Percentiles rank a stretch among this genome's conserved stretches.
phyloP scores from a whole-genome alignment of 2,329 filamentous ascomycete genomes.

The Beauveria medogensis region DNA sequence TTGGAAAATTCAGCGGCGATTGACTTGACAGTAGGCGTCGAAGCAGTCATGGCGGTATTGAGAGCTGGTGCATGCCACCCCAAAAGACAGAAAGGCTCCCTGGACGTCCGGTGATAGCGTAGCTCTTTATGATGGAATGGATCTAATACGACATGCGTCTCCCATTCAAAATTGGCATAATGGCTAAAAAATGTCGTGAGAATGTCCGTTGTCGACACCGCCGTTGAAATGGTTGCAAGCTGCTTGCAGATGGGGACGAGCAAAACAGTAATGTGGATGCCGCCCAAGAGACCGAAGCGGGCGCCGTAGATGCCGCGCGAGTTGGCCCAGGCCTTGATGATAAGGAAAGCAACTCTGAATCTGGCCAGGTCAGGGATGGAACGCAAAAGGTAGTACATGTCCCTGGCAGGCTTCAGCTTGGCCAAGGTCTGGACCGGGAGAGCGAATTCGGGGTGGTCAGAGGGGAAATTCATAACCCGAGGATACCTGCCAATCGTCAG shows the following conservation, averaged over 20 bases:
- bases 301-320: conserved; percentile 55
- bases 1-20: conserved; percentile 43
- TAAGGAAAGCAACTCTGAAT: conserved; percentile 51
- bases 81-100: conserved; percentile 55
- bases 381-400: conserved; percentile 51
- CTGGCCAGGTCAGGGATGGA: conserved; percentile 50
- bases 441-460: conserved; percentile 45
- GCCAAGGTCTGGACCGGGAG: conserved; percentile 47
- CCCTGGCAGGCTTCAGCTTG: conserved; percentile 57
- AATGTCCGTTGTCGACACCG: conserved; percentile 40
- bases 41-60: conserved; percentile 50
- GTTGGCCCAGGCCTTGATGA: conserved; percentile 55
- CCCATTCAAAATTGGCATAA: conserved; percentile 55
- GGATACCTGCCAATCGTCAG: conserved; percentile 31
- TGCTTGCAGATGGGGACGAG: conserved; percentile 53
- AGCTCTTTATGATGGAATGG: conserved; percentile 48
- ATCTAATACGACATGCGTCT: conserved; percentile 45
- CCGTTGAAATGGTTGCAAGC: conserved; percentile 28
- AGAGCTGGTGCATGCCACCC: conserved; percentile 54
- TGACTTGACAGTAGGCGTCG: conserved; percentile 41
- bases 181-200: conserved; percentile 54
- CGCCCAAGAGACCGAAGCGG: conserved; percentile 57
- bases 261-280: conserved; percentile 56
- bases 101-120: conserved; percentile 44
- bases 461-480: conserved; percentile 35